phyloP scores from a whole-genome alignment of 257 asterid genomes.

The Nyctanthes arbortristis region DNA sequence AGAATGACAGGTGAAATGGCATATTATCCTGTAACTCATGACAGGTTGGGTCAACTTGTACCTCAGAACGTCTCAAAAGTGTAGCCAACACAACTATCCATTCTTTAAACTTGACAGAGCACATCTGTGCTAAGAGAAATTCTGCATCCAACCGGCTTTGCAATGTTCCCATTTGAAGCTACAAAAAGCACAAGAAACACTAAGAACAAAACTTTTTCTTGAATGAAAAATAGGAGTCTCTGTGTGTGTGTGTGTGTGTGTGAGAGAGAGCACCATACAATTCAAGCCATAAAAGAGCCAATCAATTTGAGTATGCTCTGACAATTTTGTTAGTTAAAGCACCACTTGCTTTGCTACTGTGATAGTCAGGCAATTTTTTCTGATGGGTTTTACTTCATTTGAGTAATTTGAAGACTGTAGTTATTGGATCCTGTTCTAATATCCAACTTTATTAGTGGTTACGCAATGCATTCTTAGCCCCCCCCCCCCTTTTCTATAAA shows the following conservation, averaged over 20 bases:
- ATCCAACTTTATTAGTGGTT: neutral
- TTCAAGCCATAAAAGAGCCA: neutral
- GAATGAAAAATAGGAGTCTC: no score
- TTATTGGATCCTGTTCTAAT: neutral
- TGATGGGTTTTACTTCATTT: neutral
- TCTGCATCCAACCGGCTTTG: conserved; percentile 98
- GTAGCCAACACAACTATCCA: conserved; percentile 99
- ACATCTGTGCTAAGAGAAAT: conserved; percentile 94
- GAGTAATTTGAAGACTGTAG: neutral
- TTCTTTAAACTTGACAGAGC: conserved; percentile 97
- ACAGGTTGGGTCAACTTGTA: conserved; percentile 26
- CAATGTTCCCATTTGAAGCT: conserved; percentile 93
- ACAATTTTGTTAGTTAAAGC: neutral
- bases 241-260: neutral
- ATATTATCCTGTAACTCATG: neutral
- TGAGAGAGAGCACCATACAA: neutral
- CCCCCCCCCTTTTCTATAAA: neutral
- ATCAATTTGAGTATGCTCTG: neutral
- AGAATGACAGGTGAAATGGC: neutral
- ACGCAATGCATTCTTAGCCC: neutral
- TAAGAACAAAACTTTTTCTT: neutral
- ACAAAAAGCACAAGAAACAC: conserved; percentile 22
- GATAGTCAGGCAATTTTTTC: neutral
- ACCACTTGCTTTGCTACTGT: neutral
- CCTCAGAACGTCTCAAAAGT: conserved; percentile 96